Conservation (phyloP, 1,139 yeast genomes). For the Torulaspora pretoriensis region DNA sequence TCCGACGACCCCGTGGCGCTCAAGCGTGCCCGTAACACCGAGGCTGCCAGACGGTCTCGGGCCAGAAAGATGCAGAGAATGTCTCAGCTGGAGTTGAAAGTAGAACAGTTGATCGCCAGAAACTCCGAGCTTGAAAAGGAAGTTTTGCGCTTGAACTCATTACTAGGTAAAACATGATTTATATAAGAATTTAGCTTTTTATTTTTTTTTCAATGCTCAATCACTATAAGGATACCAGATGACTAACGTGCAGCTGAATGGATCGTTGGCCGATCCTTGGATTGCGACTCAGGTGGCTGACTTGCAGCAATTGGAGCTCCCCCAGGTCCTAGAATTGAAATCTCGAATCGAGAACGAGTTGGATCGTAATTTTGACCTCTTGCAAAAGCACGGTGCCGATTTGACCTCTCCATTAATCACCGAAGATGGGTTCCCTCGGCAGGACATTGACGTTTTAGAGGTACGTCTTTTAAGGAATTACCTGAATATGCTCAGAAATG, state of each 20-base stretch:
- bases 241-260: conserved; percentile 7
- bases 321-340: conserved; percentile 19
- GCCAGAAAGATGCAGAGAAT: conserved; percentile 90
- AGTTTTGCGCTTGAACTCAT: conserved; percentile 49
- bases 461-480: conserved; percentile 58
- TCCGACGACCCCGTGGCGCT: conserved; percentile 62
- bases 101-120: conserved; percentile 55
- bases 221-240: not conserved
- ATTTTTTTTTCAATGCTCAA: not conserved
- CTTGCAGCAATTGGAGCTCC: conserved; percentile 10
- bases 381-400: conserved; percentile 41
- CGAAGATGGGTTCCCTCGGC: conserved; percentile 78
- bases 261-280: conserved; percentile 7
- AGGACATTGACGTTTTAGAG: conserved; percentile 74
- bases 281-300: conserved; percentile 6
- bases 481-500: conserved; percentile 67
- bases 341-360: conserved; percentile 23
- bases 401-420: conserved; percentile 65
- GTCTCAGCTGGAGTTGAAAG: conserved; percentile 73
- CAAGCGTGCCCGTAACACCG: conserved; percentile 92
- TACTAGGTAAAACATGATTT: conserved; percentile 5
- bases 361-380: conserved; percentile 14
- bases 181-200: not conserved
- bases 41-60: conserved; percentile 93
- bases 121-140: conserved; percentile 58